These are phyloP conservation scores for Cercospora nicotianae DNA, from an alignment of 2,329 filamentous ascomycete genomes.

Conservation along the genomic window DNA sequence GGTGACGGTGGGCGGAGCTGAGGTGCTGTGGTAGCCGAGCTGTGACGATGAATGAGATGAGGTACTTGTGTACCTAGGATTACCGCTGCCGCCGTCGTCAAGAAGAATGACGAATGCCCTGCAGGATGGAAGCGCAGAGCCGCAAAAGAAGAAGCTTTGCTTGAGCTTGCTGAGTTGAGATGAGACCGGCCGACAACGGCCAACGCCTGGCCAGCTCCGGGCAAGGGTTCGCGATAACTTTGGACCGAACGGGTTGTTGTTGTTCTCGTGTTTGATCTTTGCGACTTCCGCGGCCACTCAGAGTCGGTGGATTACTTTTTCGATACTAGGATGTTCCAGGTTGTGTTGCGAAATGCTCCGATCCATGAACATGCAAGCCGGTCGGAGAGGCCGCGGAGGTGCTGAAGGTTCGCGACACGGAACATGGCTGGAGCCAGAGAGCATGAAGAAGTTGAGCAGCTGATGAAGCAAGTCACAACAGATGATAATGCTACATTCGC, in stretches of 20 bases:
- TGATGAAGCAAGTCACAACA: neutral
- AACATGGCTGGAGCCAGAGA: neutral
- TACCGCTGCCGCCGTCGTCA: neutral
- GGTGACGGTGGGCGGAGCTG: neutral
- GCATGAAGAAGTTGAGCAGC: neutral
- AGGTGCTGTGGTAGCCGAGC: constrained; percentile 1
- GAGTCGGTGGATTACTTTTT: neutral
- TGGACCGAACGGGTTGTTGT: neutral
- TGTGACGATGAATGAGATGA: neutral
- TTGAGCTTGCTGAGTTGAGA: neutral
- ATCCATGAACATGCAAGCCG: neutral
- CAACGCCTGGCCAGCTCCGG: neutral
- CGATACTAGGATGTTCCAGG: neutral
- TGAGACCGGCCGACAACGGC: neutral
- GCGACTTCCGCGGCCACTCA: neutral
- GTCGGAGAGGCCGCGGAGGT: neutral
- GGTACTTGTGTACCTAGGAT: neutral
- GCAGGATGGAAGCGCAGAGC: constrained; percentile 1
- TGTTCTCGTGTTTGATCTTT: neutral
- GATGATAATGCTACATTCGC: neutral
- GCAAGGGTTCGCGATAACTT: neutral
- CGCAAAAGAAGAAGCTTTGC: constrained; percentile 2
- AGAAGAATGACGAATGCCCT: constrained; percentile 1
- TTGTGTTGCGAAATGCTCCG: neutral
- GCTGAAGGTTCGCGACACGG: neutral